phyloP scores from a whole-genome alignment of 1,284 basidiomycete genomes.

The Ustilago curta region DNA sequence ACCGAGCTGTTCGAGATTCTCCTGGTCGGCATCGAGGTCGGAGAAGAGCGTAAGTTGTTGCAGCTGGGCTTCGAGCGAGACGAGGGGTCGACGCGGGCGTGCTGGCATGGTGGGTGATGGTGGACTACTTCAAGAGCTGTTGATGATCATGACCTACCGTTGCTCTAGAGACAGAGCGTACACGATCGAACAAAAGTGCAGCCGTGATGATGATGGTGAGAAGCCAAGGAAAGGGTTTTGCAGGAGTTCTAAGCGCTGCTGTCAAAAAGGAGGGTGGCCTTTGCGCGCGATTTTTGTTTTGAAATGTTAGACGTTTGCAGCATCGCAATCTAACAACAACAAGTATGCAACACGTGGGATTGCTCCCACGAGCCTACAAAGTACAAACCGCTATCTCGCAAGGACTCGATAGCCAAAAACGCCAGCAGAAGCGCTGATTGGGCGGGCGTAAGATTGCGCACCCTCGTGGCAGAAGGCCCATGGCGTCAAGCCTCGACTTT shows the following conservation, averaged over 20 bases:
- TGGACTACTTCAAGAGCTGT: background rate
- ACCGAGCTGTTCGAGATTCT: conserved; percentile 69
- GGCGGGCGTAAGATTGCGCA: conserved; percentile 5
- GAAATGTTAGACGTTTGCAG: background rate
- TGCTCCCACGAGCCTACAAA: background rate
- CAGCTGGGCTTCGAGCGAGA: conserved; percentile 67
- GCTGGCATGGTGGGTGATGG: conserved; percentile 3
- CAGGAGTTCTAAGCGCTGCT: background rate
- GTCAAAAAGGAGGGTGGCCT: conserved; percentile 6
- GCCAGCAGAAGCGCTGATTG: background rate
- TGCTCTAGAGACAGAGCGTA: background rate
- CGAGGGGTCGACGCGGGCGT: conserved; percentile 51
- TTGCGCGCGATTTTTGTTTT: conserved; percentile 8
- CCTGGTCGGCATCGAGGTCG: conserved; percentile 63
- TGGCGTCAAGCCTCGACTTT: background rate
- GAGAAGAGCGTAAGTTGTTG: conserved; percentile 67
- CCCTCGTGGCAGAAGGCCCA: conserved; percentile 1
- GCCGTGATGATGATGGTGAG: conserved; percentile 3
- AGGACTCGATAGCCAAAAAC: background rate
- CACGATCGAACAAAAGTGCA: background rate
- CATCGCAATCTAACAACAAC: background rate
- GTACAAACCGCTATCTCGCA: background rate
- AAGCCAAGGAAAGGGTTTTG: background rate
- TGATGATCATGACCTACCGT: background rate
- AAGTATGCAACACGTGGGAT: no score